These are phyloP conservation scores for Nannizziopsis barbatae DNA, from an alignment of 2,329 filamentous ascomycete species.

Conservation along the genomic window DNA sequence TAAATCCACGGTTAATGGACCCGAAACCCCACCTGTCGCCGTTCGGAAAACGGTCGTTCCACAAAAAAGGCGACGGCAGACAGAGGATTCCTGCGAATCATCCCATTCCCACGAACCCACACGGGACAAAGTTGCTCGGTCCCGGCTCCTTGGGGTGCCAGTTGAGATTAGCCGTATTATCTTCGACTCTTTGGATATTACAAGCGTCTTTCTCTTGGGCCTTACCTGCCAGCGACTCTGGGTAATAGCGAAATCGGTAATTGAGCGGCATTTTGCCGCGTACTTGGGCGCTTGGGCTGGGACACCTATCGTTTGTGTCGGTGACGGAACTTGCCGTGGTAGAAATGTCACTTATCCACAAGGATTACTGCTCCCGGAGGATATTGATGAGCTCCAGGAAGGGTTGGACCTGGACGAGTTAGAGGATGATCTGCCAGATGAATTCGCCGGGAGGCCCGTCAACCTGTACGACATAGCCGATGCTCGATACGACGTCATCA, in stretches of 20 bases:
- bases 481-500: not conserved
- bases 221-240: conserved; percentile 18
- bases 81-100: conserved; percentile 11
- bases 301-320: conserved; percentile 22
- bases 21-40: not conserved
- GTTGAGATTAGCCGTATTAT: conserved; percentile 14
- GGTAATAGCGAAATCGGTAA: conserved; percentile 13
- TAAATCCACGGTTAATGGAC: conserved; percentile 8
- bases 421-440: not conserved
- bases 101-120: not conserved
- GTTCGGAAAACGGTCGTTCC: conserved; percentile 13
- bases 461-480: not conserved
- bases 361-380: conserved; percentile 15
- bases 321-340: conserved; percentile 14
- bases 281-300: conserved; percentile 22
- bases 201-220: conserved; percentile 16
- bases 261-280: conserved; percentile 16
- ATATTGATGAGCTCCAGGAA: conserved; percentile 17
- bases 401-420: conserved; percentile 9
- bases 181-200: conserved; percentile 13
- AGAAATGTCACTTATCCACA: conserved; percentile 13
- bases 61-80: conserved; percentile 15
- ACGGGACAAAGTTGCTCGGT: not conserved
- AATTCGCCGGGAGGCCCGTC: not conserved
- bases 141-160: conserved; percentile 12